Base-by-base conservation (phyloP, 2,329 filamentous ascomycete species). In the Fusarium sp. region DNA sequence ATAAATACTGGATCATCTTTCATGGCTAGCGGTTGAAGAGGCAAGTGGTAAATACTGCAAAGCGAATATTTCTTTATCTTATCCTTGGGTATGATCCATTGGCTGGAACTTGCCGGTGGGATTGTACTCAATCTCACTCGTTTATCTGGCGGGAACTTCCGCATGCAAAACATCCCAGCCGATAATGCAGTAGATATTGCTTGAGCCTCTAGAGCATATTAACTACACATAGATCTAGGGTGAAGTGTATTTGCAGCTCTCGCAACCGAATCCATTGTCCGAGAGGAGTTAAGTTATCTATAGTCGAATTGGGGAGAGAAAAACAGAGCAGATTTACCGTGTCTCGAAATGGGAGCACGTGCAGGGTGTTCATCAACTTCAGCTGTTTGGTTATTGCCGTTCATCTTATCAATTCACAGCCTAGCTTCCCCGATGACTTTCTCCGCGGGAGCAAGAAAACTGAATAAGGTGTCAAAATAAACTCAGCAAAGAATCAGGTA, bases 151-250 rank as follows among this genome's bases (percentile, higher is more conserved):
- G 51, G 51, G 34, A 54, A 39, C 24, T 38, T 17, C 51, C 51
- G 51, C 20, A n/a, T 54, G 18, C 51, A 54, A 28, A 10, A n/a
- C 51, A 54, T 28, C 51, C 51, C 34, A 18, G 51, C 51, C 1
- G 4, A 39, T 54, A 54, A 22, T 39, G 34, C 34, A 28, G 14
- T 28, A n/a, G 18, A 10, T 54, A 54, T 54, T 39, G 4, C 34
- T 51, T 34, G 17, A 51, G 12, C 30, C 48, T 34, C 48, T 2
- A 15, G 15, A 24, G 12, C 2, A 3, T 51, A 14, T 24, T 9
- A 15, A 51, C 22, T 18, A 7, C 4, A 34, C 2, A 6, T 32
- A 0, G 3, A 10, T 18, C 11, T 1, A 1, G 11, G 0, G 11
- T 24, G 3, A 9, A 8, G 2, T 34, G 3, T 5, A 18, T 20